phyloP scores from a whole-genome alignment of 192 early-diverging fungal genomes.

The Backusella morwellensis region DNA sequence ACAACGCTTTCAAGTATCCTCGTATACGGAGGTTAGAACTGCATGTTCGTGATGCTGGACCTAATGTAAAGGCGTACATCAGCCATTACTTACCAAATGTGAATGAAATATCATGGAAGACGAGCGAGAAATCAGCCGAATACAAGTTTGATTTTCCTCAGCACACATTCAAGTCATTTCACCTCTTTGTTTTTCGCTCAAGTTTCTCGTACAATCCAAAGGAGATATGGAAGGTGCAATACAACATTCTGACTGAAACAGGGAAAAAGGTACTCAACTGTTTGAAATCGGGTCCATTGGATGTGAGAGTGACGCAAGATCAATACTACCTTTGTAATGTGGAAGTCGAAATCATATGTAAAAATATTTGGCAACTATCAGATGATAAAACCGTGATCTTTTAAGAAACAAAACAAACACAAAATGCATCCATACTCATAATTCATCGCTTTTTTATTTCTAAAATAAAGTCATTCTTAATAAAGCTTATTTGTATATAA shows the following conservation, averaged over 20 bases:
- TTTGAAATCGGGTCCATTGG: not conserved
- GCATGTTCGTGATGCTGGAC: not conserved
- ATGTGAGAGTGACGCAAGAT: not conserved
- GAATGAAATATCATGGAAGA: not conserved
- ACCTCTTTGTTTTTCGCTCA: not conserved
- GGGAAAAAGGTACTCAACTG: not conserved
- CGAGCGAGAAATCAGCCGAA: not conserved
- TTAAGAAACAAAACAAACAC: not conserved
- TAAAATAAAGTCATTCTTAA: not conserved
- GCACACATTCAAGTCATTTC: not conserved
- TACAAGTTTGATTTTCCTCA: constrained; percentile 2
- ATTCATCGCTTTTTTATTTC: not conserved
- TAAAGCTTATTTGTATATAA: not conserved
- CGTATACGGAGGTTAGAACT: not conserved
- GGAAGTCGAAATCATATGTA: not conserved
- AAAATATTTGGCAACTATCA: constrained; percentile 8
- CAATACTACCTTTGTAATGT: not conserved
- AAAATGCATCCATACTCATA: not conserved
- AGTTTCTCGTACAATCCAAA: not conserved
- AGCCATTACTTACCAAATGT: not conserved
- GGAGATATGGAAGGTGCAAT: not conserved
- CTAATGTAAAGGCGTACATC: not conserved
- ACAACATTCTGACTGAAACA: not conserved
- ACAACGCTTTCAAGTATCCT: not conserved
- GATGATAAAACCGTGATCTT: constrained; percentile 1